Evolutionary conservation across 352 stramenopile genomes (phyloP), one percentile per base, ranked within the genome.

Genomic region (Pseudoperonospora humuli): DNA sequence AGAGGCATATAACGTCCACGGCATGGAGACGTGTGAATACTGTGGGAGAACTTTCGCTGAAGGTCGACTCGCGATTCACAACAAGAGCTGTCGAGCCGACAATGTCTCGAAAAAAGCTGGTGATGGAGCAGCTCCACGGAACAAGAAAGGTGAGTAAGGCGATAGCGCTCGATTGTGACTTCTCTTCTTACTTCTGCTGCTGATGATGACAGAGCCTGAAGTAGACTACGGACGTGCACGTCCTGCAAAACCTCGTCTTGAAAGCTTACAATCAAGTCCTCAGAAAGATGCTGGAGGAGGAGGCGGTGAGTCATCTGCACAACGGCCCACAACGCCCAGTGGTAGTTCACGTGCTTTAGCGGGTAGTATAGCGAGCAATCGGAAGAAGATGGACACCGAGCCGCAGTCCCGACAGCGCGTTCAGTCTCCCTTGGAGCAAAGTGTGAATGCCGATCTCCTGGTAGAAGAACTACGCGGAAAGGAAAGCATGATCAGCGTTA

Each of bases 21-120:
- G 75, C 5, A 87, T 88, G 75, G 78, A 91, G 47, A 84, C 74
- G 28, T 91, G 78, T 37, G 70, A 84, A 14, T 72, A 67, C 51
- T 91, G 78, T 40, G 73, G 75, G 0, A 63, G 78, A 21, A 88
- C 71, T 2, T 91, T 91, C 42, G 73, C 76, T 8, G 73, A 88
- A 58, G 76, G 76, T 3, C 57, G 76, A 41, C 64, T 88, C 1
- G 73, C 71, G 1, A 86, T 88, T 32, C 76, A 88, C 45, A 69
- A 61, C 37, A 70, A 64, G 23, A 88, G 76, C 34, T 88, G 73
- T 23, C 57, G 53, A 5, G 57, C 66, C 0, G 64, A 75, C 8
- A 73, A 49, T 20, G 52, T 58, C 7, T 47, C 70, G 0, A 75
- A 75, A 36, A 75, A 74, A 17, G 45, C 75, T 6, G 61, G 42